phyloP scores from a whole-genome alignment of 2,329 filamentous ascomycete species.

The Dactylonectria macrodidyma region DNA sequence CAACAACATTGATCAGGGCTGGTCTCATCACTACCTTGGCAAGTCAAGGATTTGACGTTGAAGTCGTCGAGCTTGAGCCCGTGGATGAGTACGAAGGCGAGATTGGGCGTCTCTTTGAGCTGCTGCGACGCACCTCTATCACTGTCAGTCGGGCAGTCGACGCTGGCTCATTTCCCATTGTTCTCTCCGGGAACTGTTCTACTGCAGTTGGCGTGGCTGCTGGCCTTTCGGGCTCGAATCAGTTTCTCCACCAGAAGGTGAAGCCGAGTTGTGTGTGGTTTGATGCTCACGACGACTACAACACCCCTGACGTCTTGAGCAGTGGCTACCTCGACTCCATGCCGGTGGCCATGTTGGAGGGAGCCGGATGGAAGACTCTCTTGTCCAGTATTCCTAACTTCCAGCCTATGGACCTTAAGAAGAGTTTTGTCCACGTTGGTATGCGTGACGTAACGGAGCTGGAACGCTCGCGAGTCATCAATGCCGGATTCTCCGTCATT shows the following conservation, averaged over 20 bases:
- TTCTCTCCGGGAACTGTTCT: conserved; percentile 58
- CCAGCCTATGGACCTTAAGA: conserved; percentile 34
- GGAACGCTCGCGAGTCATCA: conserved; percentile 50
- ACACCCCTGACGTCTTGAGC: conserved; percentile 45
- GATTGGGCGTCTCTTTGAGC: conserved; percentile 56
- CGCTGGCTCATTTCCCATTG: conserved; percentile 52
- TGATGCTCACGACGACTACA: conserved; percentile 60
- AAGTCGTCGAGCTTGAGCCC: conserved; percentile 42
- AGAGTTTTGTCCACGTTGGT: conserved; percentile 42
- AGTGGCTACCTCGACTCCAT: conserved; percentile 50
- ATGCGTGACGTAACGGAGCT: conserved; percentile 49
- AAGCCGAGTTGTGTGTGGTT: conserved; percentile 57
- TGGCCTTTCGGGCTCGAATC: conserved; percentile 44
- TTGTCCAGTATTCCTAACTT: conserved; percentile 42
- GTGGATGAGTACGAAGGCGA: conserved; percentile 57
- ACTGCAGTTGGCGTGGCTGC: conserved; percentile 54
- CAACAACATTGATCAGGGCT: conserved; percentile 48
- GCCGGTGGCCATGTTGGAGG: conserved; percentile 46
- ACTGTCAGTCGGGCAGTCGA: conserved; percentile 48
- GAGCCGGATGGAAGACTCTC: conserved; percentile 44
- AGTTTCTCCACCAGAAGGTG: background rate
- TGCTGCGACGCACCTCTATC: conserved; percentile 54
- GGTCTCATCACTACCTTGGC: conserved; percentile 50
- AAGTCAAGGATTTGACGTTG: conserved; percentile 42
- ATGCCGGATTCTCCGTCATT: conserved; percentile 48